Conservation (phyloP, 768 basidiomycete species). For the Lactarius deliciosus region DNA sequence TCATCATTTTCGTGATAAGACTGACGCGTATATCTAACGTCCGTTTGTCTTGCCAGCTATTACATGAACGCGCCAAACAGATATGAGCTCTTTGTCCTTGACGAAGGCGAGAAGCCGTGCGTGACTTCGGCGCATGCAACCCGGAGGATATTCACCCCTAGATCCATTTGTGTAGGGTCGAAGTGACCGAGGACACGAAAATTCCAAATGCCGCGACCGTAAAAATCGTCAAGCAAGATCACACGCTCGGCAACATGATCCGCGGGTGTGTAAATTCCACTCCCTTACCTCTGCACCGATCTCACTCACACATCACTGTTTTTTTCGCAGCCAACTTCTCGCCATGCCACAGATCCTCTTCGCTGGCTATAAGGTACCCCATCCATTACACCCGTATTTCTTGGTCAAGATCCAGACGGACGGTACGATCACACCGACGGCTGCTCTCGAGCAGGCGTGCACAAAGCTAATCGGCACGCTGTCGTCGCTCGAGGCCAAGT, state of each 20-base stretch:
- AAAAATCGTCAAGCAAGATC: slow-evolving; percentile 94
- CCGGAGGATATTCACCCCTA: slow-evolving; percentile 19
- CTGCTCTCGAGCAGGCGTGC: slow-evolving; percentile 80
- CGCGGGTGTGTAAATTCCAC: slow-evolving; percentile 66
- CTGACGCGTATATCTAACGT: slow-evolving; percentile 13
- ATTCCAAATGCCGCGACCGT: slow-evolving; percentile 97
- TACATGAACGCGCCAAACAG: slow-evolving; percentile 93
- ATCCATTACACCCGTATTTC: slow-evolving; percentile 93
- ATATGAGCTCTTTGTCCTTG: slow-evolving; percentile 86
- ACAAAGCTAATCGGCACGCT: slow-evolving; percentile 67
- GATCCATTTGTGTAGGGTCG: slow-evolving; percentile 56
- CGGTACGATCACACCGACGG: slow-evolving; percentile 77
- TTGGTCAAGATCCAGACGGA: slow-evolving; percentile 96
- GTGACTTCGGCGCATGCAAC: slow-evolving; percentile 39
- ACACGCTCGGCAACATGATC: slow-evolving; percentile 96
- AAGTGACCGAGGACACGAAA: slow-evolving; percentile 93
- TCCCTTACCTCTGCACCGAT: background rate
- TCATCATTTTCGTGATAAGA: background rate
- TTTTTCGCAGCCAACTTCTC: slow-evolving; percentile 73
- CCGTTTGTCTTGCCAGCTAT: slow-evolving; percentile 9
- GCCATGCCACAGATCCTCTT: slow-evolving; percentile 86
- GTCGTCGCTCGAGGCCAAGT: slow-evolving; percentile 66
- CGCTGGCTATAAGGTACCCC: slow-evolving; percentile 97
- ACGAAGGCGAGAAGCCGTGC: slow-evolving; percentile 92
- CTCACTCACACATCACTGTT: background rate